These are phyloP conservation scores for Aspergillus quadrilineatus DNA, from an alignment of 2,329 filamentous ascomycete genomes.

Conservation along the genomic window DNA sequence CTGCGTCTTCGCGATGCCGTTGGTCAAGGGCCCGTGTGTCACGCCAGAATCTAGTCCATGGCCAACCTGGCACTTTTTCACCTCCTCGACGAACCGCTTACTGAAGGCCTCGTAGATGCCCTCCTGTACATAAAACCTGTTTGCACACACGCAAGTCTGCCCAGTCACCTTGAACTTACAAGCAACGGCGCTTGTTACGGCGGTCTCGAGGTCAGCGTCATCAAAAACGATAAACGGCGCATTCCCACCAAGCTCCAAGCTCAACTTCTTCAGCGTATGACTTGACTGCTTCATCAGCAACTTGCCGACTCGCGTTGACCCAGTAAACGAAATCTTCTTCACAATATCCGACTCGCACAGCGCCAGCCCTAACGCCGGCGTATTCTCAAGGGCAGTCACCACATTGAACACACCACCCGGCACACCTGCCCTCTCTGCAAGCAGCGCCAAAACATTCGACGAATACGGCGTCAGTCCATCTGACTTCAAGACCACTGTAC, in stretches of 20 bases:
- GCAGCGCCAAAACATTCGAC: conserved; percentile 75
- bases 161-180: conserved; percentile 89
- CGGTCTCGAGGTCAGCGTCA: conserved; percentile 72
- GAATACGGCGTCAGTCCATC: conserved; percentile 88
- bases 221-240: conserved; percentile 94
- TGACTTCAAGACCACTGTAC: conserved; percentile 85
- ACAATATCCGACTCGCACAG: conserved; percentile 52
- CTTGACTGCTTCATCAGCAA: conserved; percentile 86
- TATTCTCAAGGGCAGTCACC: conserved; percentile 74
- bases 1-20: neutral
- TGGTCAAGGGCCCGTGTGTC: neutral
- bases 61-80: neutral
- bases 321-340: conserved; percentile 90
- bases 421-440: conserved; percentile 81
- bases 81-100: conserved; percentile 50
- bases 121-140: conserved; percentile 50
- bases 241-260: conserved; percentile 88
- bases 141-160: conserved; percentile 86
- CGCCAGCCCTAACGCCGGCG: conserved; percentile 63
- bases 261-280: conserved; percentile 74
- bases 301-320: conserved; percentile 61
- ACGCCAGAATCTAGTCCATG: neutral
- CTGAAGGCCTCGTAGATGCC: conserved; percentile 53
- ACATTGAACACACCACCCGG: conserved; percentile 80
- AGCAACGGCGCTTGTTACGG: conserved; percentile 73